Evolutionary conservation across 2,329 filamentous ascomycete species (phyloP).

Genomic region (Coniochaeta hoffmannii): DNA sequence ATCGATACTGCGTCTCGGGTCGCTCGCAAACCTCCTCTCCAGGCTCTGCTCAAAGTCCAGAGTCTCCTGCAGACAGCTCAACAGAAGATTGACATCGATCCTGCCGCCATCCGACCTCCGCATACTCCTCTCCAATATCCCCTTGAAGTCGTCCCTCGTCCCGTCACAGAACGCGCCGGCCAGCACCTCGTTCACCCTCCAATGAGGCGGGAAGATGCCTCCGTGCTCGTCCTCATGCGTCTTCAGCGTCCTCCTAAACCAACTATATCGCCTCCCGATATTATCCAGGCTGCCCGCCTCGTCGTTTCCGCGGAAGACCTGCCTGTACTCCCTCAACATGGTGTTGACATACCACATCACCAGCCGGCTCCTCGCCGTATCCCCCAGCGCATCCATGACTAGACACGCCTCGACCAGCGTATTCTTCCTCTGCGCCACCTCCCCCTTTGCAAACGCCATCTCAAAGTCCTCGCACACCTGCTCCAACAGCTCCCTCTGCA

Average conservation of each 20-base stretch:
- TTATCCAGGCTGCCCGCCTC: slow-evolving; percentile 96
- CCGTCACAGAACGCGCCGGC: slow-evolving; percentile 92
- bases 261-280: slow-evolving; percentile 87
- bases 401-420: slow-evolving; percentile 80
- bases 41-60: slow-evolving; percentile 93
- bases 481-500: slow-evolving; percentile 87
- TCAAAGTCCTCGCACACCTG: slow-evolving; percentile 99
- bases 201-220: slow-evolving; percentile 75
- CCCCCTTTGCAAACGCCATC: slow-evolving; percentile 82
- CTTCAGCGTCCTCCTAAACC: slow-evolving; percentile 95
- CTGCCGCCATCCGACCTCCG: slow-evolving; percentile 68
- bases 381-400: slow-evolving; percentile 91
- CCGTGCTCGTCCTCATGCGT: slow-evolving; percentile 92
- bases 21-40: slow-evolving; percentile 72
- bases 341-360: slow-evolving; percentile 98
- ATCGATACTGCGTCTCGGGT: slow-evolving; percentile 76
- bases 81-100: slow-evolving; percentile 80
- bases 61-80: slow-evolving; percentile 89
- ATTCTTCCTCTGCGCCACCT: slow-evolving; percentile 61
- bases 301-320: slow-evolving; percentile 92
- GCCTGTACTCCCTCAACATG: slow-evolving; percentile 87
- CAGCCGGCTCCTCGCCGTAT: slow-evolving; percentile 72
- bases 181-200: slow-evolving; percentile 85
- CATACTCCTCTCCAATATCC: slow-evolving; percentile 83
- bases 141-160: slow-evolving; percentile 91